Base-by-base conservation (phyloP, 2,329 filamentous ascomycete species). In the Aspergillus ruber region DNA sequence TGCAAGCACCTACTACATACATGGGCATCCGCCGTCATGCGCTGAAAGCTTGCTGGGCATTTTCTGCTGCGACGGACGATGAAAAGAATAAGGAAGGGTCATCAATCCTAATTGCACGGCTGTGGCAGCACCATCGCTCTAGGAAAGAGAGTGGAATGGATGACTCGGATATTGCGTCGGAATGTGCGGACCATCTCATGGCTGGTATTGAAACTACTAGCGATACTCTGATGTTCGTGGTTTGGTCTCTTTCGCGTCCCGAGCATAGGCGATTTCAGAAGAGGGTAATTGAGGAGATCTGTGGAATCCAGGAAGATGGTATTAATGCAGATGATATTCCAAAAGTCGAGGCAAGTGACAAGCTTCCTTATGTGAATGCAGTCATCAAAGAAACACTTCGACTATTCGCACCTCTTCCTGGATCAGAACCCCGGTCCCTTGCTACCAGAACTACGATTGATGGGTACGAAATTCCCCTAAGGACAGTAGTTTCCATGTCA, bases 151-250 rank as follows among this genome's bases (percentile, higher is more conserved):
- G 46, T 7, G 53, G 57, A 3, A 55, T 76, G 3, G 61, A 66
- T 8, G 70, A 72, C 27, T 53, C 76, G 6, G 73, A 78, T 17
- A 73, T 77, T 35, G 77, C 77, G 0, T 76, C 75, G 0, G 77
- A 80, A 57, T 71, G 67, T 10, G 76, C 76, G 1, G 77, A 80
- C 46, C 77, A 80, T 49, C 66, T 80, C 10, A 63, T 76, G 0
- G 77, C 76, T 0, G 77, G 76, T 0, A 76, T 79, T 8, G 74
- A 79, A 48, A 80, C 77, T 0, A 78, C 75, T 0, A 74, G 73
- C 20, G 75, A 80, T 43, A 75, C 75, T 0, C 50, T 77, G 1
- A 77, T 77, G 69, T 79, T 76, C 49, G 57, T 73, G 0, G 62
- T 79, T 12, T 79, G 74, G 72, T 62, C 70, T 0, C 64, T 80